Evolutionary conservation across 352 stramenopile species (phyloP), one percentile per base, ranked within the genome.

Genomic region (Lagenidium giganteum): DNA sequence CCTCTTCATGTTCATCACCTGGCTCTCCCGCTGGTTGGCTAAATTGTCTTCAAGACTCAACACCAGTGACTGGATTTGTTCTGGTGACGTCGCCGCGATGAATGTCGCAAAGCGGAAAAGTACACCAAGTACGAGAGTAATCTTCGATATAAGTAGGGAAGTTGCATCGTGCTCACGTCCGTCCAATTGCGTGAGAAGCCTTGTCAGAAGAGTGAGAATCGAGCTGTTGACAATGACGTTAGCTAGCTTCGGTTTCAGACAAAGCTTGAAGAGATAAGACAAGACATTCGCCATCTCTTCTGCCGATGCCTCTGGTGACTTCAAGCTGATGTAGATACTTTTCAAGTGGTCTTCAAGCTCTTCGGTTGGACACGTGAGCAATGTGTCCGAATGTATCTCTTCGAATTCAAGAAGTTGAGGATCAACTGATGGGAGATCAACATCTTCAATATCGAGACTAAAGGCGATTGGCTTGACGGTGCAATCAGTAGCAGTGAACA

Each of bases 191-290:
- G 7, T 8, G 9, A 26, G 11, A 42, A 42, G 23, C n/a, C 23
- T 78, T 28, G 75, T 69, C 20, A 90, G 40, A 25, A 92, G 52
- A 4, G 60, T 62, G 13, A 92, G 43, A 22, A 93, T 70, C 0
- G 79, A 89, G 56, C 74, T 89, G 48, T 93, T 93, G 12, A 87
- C 70, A 41, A 93, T 83, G 32, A 91, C 70, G 36, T 89, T 87
- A 0, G 82, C 76, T 14, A 92, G 49, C 44, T 78, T 73, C 2
- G 61, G 57, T 18, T 82, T 54, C 2, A 57, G 61, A 20, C 60
- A 87, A 9, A 83, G 58, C 17, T 57, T 63, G 16, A 79, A 80
- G 8, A 93, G 53, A 18, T 91, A 83, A 17, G 51, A 50, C 25
- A 90, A 60, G 1, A 79, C 58, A 32, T 70, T 80, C 14, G 61